A percentile compares a stretch with the other conserved stretches of the same genome.
Conservation (phyloP, 768 basidiomycete genomes). For the Cystofilobasidium macerans region DNA sequence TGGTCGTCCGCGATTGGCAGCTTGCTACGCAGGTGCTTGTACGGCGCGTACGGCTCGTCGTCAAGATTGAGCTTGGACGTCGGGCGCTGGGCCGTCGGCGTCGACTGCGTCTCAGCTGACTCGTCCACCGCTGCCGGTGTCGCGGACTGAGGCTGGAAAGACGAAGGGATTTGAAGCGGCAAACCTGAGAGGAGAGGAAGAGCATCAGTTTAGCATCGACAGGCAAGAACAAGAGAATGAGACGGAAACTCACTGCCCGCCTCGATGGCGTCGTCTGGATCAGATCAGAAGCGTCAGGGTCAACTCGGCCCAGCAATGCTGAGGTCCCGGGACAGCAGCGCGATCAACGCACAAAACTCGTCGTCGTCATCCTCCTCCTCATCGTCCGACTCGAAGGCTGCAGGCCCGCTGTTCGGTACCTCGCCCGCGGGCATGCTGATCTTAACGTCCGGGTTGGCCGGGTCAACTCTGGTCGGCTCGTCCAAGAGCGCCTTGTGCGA, state of each 20-base stretch:
- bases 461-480: slow-evolving; percentile 9
- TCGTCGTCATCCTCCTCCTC: slow-evolving; percentile 47
- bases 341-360: slow-evolving; percentile 49
- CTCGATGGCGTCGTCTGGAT: slow-evolving; percentile 79
- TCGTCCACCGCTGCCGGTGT: slow-evolving; percentile 9
- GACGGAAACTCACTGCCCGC: slow-evolving; percentile 43
- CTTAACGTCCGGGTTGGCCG: background rate
- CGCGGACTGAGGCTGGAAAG: slow-evolving; percentile 45
- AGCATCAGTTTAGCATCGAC: background rate
- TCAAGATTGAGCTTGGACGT: slow-evolving; percentile 32
- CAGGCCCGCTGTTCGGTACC: slow-evolving; percentile 32
- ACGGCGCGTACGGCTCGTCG: slow-evolving; percentile 53
- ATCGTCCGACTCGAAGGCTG: slow-evolving; percentile 36
- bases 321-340: too few species aligned
- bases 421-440: slow-evolving; percentile 7
- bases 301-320: background rate
- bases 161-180: slow-evolving; percentile 55
- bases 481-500: slow-evolving; percentile 20
- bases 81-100: background rate
- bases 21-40: slow-evolving; percentile 50
- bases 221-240: slow-evolving; percentile 31
- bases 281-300: background rate
- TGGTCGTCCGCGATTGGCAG: slow-evolving; percentile 62
- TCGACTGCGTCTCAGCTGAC: slow-evolving; percentile 8
- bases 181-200: slow-evolving; percentile 41